Evolutionary conservation across 768 basidiomycete species (phyloP).

Genomic region (Lactarius trivialis): DNA sequence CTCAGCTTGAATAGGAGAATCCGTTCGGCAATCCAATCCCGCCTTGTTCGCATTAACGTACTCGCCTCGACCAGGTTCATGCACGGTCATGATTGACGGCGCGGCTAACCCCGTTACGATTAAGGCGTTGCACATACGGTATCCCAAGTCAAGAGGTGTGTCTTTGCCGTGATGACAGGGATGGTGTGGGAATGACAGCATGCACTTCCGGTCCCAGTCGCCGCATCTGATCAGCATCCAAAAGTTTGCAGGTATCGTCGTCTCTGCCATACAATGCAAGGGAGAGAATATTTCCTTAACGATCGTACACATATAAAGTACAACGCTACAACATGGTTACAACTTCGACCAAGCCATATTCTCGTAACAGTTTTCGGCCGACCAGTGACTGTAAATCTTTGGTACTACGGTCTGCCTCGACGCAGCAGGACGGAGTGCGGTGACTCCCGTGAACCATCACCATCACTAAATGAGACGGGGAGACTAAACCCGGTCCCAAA

Average conservation of each 20-base stretch:
- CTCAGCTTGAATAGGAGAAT: neutral
- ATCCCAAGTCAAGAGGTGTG: neutral
- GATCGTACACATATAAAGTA: neutral
- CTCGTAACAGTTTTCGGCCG: neutral
- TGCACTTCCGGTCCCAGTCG: neutral
- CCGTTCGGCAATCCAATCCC: too few relatives aligned
- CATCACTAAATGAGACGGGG: neutral
- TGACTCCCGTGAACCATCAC: neutral
- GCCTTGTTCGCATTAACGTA: too few relatives aligned
- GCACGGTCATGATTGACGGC: neutral
- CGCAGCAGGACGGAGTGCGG: neutral
- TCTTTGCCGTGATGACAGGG: neutral
- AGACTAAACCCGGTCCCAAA: constrained; percentile 3
- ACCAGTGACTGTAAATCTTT: neutral
- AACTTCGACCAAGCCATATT: neutral
- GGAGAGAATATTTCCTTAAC: neutral
- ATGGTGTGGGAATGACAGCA: too few relatives aligned
- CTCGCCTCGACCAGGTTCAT: neutral
- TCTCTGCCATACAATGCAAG: neutral
- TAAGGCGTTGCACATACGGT: neutral
- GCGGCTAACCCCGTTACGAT: neutral
- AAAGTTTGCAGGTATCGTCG: neutral
- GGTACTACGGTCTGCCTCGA: too few relatives aligned
- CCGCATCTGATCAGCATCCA: too few relatives aligned
- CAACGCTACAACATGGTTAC: neutral